Conservation (phyloP, 495 filamentous ascomycete genomes). For the Lentithecium fluviatile region DNA sequence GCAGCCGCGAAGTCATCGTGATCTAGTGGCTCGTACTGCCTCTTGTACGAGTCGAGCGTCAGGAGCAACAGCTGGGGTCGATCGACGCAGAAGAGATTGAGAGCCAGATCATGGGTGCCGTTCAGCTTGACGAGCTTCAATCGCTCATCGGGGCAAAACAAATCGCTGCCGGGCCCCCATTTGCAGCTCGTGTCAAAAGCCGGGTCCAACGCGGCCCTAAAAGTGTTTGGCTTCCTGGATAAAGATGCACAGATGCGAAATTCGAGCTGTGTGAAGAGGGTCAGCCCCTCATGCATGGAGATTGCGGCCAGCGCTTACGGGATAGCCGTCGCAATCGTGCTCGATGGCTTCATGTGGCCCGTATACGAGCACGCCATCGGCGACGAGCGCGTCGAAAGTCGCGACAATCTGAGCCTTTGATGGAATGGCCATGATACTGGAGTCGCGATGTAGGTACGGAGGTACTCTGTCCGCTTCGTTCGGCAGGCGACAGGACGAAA, state of each 20-base stretch:
- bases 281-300: background rate
- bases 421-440: background rate
- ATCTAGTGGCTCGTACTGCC: conserved; percentile 21
- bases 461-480: no score
- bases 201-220: conserved; percentile 4
- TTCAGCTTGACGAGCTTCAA: conserved; percentile 12
- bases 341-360: conserved; percentile 7
- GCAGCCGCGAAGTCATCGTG: conserved; percentile 14
- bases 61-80: conserved; percentile 21
- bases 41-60: conserved; percentile 16
- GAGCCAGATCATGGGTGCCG: conserved; percentile 8
- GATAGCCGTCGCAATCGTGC: conserved; percentile 18
- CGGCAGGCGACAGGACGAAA: no score
- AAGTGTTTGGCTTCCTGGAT: conserved; percentile 8
- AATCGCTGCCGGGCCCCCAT: conserved; percentile 26
- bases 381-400: conserved; percentile 16
- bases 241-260: conserved; percentile 25
- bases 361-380: conserved; percentile 16
- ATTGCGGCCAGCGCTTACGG: conserved; percentile 8
- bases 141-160: conserved; percentile 13
- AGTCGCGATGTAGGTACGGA: no score
- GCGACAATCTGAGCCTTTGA: conserved; percentile 13
- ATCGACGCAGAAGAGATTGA: conserved; percentile 19
- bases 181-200: conserved; percentile 8
- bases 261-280: conserved; percentile 9